Evolutionary conservation across 805 yeast genomes (phyloP).

Genomic region (Nakazawaea ernobii): DNA sequence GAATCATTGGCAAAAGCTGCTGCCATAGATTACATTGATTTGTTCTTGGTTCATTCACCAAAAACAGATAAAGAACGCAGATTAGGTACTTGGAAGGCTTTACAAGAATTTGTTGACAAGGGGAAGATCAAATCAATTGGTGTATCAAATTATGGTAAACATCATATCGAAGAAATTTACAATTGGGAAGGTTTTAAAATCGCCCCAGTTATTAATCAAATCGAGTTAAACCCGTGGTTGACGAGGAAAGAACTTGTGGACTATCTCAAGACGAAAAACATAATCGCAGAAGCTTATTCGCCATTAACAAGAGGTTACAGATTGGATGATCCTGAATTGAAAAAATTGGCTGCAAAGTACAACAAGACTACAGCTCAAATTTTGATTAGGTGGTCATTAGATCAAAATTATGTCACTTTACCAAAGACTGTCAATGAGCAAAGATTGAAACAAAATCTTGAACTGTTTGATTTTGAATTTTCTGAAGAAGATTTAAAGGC

Average conservation of each 20-base stretch:
- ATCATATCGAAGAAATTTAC: conserved; percentile 50
- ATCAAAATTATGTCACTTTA: conserved; percentile 49
- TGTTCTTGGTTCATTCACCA: conserved; percentile 52
- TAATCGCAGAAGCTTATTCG: conserved; percentile 55
- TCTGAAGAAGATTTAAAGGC: conserved; percentile 29
- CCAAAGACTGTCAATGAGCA: conserved; percentile 28
- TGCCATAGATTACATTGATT: conserved; percentile 45
- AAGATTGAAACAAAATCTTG: conserved; percentile 37
- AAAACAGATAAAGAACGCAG: conserved; percentile 34
- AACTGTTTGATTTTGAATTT: conserved; percentile 35
- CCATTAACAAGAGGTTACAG: conserved; percentile 55
- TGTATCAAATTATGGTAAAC: conserved; percentile 59
- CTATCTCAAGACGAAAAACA: conserved; percentile 38
- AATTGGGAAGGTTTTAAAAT: conserved; percentile 37
- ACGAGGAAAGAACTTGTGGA: conserved; percentile 38
- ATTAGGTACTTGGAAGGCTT: conserved; percentile 47
- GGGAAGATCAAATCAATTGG: conserved; percentile 53
- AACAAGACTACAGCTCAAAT: conserved; percentile 51
- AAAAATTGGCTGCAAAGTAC: conserved; percentile 42
- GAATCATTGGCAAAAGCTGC: conserved; percentile 36
- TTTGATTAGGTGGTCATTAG: conserved; percentile 61
- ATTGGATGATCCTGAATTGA: conserved; percentile 36
- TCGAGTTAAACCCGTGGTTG: conserved; percentile 47
- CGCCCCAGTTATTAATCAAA: conserved; percentile 44
- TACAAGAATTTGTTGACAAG: conserved; percentile 47